These are phyloP conservation scores for Diaporthe citriasiana DNA, from an alignment of 2,329 filamentous ascomycete species.

Conservation along the genomic window DNA sequence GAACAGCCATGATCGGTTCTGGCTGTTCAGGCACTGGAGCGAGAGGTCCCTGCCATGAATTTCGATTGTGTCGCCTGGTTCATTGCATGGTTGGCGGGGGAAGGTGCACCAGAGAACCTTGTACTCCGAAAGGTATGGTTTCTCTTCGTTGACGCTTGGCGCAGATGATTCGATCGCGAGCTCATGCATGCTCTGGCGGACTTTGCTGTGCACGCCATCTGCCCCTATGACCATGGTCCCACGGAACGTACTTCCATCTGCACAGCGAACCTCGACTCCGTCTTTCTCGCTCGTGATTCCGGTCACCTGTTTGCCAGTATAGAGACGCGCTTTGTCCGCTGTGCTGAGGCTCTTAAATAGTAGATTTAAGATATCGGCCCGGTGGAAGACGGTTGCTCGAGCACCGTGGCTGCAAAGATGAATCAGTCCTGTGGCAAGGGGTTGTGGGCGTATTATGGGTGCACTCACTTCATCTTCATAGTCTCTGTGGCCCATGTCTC, in stretches of 20 bases:
- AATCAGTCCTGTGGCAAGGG: background rate
- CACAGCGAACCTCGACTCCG: conserved; percentile 7
- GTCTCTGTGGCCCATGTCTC: conserved; percentile 1
- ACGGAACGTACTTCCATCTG: conserved; percentile 43
- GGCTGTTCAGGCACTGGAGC: conserved; percentile 50
- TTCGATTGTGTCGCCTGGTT: conserved; percentile 48
- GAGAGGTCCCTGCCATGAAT: conserved; percentile 49
- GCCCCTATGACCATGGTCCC: conserved; percentile 57
- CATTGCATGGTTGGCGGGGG: conserved; percentile 43
- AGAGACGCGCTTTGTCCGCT: background rate
- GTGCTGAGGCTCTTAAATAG: conserved; percentile 27
- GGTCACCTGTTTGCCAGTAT: conserved; percentile 11
- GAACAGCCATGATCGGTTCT: conserved; percentile 51
- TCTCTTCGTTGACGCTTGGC: conserved; percentile 44
- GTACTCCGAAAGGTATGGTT: conserved; percentile 52
- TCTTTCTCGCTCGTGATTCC: background rate
- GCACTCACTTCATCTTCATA: background rate
- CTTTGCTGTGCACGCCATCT: conserved; percentile 59
- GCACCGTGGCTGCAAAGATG: background rate
- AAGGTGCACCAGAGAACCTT: conserved; percentile 53
- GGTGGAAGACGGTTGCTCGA: conserved; percentile 20
- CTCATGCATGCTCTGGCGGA: conserved; percentile 52
- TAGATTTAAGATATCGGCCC: conserved; percentile 24
- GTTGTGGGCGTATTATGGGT: background rate
- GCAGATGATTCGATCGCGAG: conserved; percentile 45